phyloP scores from a whole-genome alignment of 2,329 filamentous ascomycete species.

The Fusarium sp. region DNA sequence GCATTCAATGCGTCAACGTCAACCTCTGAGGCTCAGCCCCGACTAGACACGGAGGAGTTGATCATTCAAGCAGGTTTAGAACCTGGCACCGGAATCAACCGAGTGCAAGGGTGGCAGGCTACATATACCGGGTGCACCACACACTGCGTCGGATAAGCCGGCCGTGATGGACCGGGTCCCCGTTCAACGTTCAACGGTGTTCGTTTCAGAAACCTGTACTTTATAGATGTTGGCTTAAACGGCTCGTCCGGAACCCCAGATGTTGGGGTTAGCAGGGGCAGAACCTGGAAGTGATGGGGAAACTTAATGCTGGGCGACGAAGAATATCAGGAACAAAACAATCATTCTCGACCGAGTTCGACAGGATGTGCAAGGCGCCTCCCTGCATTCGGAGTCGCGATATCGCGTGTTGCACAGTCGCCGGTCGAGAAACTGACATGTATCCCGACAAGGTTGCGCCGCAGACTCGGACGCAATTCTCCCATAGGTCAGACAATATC shows the following conservation, averaged over 20 bases:
- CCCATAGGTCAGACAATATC: slow-evolving; percentile 8
- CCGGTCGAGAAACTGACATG: slow-evolving; percentile 1
- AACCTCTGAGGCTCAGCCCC: slow-evolving; percentile 11
- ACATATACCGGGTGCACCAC: slow-evolving; percentile 2
- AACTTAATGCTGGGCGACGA: background rate
- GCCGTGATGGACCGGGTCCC: background rate
- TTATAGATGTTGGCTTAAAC: slow-evolving; percentile 15
- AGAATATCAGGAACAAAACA: background rate
- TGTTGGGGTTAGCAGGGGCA: slow-evolving; percentile 1
- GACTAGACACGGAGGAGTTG: slow-evolving; percentile 9
- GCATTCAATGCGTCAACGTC: slow-evolving; percentile 1
- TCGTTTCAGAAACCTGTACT: slow-evolving; percentile 28
- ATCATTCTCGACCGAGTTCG: slow-evolving; percentile 5
- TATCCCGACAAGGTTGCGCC: background rate
- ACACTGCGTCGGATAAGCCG: slow-evolving; percentile 2
- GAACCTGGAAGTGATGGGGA: background rate
- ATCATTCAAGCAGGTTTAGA: background rate
- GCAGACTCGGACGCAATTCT: slow-evolving; percentile 15
- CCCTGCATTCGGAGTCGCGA: background rate
- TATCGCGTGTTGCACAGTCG: slow-evolving; percentile 4
- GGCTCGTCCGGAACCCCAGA: slow-evolving; percentile 10
- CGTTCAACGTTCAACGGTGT: slow-evolving; percentile 10
- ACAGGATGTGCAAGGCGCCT: slow-evolving; percentile 6
- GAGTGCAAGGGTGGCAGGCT: slow-evolving; percentile 23
- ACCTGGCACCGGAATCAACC: slow-evolving; percentile 32